Evolutionary conservation across 371 early-diverging fungal species (phyloP), one percentile per base, ranked within the genome.

Genomic region (Blakeslea trispora): DNA sequence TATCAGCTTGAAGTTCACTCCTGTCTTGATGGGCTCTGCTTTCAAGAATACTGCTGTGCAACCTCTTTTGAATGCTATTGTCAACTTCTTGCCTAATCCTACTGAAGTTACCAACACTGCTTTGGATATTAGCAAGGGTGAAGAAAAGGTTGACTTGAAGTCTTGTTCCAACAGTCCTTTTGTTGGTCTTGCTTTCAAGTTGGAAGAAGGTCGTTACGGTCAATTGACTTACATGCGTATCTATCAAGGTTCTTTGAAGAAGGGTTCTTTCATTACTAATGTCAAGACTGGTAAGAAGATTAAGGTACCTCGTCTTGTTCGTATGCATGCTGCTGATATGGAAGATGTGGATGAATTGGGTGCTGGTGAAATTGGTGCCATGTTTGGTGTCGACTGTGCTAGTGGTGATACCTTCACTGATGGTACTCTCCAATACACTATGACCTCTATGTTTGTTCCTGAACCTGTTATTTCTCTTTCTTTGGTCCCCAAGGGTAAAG

Each of bases 321-420:
- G 99, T 64, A 98, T 98, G 99, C 99, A 98, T 76, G 91, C 96
- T 53, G 89, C 95, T 68, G 95, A 96, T 72, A 94, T 97, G 93
- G 97, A 98, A 74, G 98, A 98, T 74, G 95, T 98, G 0, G 91
- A 96, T 57, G 79, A 84, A 65, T 87, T 96, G 23, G 93, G 91
- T 54, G 91, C 95, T 50, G 99, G 99, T 64, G 99, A 98, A 79
- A 97, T 98, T 55, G 94, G 96, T 73, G 99, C 99, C 19, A 79
- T 97, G 74, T 97, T 98, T 75, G 99, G 99, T 68, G 87, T 98
- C 48, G 99, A 98, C 58, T 98, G 99, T 75, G 90, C 97, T 7
- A 91, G 92, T 28, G 99, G 99, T 59, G 99, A 98, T 75, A 94
- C 97, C 2, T 98, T 98, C 62, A 95, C 94, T 35, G 93, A 94